Percentiles rank a stretch among this genome's conserved stretches.
phyloP scores from a whole-genome alignment of 2,329 filamentous ascomycete genomes.

The Exophiala dermatitidis region DNA sequence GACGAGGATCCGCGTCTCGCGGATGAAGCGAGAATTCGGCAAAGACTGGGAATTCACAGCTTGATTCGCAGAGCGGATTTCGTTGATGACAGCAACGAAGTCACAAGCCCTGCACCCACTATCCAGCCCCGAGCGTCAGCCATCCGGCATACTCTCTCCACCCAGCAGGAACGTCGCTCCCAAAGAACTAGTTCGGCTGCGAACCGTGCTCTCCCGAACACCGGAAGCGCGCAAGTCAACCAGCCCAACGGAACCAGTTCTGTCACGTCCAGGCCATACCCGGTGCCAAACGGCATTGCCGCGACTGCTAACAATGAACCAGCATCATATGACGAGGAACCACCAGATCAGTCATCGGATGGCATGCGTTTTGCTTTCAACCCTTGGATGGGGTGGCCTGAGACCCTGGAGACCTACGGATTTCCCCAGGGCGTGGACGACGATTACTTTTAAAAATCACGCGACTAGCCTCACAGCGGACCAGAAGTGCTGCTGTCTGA shows the following conservation, averaged over 20 bases:
- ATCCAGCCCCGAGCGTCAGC: neutral
- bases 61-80: constrained; percentile 16
- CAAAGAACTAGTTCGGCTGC: neutral
- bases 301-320: constrained; percentile 5
- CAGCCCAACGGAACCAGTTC: neutral
- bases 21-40: constrained; percentile 11
- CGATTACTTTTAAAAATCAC: constrained; percentile 7
- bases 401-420: constrained; percentile 14
- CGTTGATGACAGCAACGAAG: constrained; percentile 16
- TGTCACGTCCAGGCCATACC: neutral
- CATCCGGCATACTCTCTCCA: neutral
- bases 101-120: constrained; percentile 6
- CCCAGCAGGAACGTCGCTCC: neutral
- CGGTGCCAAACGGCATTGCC: neutral
- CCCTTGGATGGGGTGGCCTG: constrained; percentile 17
- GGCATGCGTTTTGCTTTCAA: constrained; percentile 14
- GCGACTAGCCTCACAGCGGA: neutral
- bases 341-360: constrained; percentile 9
- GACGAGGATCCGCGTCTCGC: constrained; percentile 6
- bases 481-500: neutral
- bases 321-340: constrained; percentile 6
- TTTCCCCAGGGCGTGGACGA: constrained; percentile 16
- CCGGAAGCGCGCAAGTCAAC: neutral
- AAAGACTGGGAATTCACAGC: constrained; percentile 16
- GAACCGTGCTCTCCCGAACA: neutral